Conservation (phyloP, 306 rosid species). For the Spatholobus suberectus region DNA sequence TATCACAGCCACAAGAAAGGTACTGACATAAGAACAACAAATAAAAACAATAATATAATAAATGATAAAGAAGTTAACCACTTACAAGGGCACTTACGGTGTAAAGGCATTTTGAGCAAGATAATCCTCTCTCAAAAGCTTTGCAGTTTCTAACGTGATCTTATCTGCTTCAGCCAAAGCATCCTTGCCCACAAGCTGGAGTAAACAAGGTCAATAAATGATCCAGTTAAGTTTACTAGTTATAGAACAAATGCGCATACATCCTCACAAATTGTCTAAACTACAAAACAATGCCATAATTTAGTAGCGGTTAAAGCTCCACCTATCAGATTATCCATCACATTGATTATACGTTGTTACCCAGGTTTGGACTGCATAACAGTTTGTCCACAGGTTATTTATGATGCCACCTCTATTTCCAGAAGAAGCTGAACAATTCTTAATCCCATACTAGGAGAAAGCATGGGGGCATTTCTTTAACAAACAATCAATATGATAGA, state of each 20-base stretch:
- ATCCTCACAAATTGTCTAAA: conserved; percentile 25
- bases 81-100: conserved; percentile 63
- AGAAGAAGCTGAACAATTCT: conserved; percentile 33
- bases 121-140: conserved; percentile 99
- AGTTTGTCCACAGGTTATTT: conserved; percentile 21
- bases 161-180: conserved; percentile 98
- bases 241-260: not conserved
- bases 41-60: conserved; percentile 16
- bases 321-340: conserved; percentile 17
- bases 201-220: conserved; percentile 26
- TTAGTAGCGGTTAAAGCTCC: conserved; percentile 28
- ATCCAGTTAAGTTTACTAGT: conserved; percentile 28
- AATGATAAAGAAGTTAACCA: conserved; percentile 27
- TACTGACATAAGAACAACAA: conserved; percentile 10
- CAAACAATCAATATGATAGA: conserved; percentile 24
- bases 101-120: conserved; percentile 99
- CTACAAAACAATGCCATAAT: conserved; percentile 29
- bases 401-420: conserved; percentile 10
- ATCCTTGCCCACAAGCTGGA: conserved; percentile 99
- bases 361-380: conserved; percentile 17
- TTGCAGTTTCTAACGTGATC: conserved; percentile 97
- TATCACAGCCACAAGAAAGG: conserved; percentile 46
- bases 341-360: conserved; percentile 17
- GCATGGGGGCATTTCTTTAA: conserved; percentile 8
- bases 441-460: conserved; percentile 35